These are phyloP conservation scores for Metschnikowia gruessii DNA, from an alignment of 805 yeast genomes.

Conservation along the genomic window DNA sequence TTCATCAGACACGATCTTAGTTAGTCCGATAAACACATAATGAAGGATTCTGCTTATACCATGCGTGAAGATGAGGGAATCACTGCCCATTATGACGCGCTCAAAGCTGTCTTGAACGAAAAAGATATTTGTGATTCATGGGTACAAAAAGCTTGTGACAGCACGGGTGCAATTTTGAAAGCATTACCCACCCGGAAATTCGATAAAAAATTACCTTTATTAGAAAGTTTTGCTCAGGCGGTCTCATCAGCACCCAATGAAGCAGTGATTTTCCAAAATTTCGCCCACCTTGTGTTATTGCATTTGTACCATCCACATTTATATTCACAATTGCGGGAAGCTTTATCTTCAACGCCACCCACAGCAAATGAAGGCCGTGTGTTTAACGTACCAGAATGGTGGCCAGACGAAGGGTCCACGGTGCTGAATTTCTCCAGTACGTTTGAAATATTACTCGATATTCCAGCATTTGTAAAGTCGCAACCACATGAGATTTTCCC, in stretches of 20 bases:
- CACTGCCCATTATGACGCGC: not conserved
- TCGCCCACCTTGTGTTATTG: constrained; percentile 10
- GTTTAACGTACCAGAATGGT: constrained; percentile 13
- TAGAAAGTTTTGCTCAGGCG: constrained; percentile 3
- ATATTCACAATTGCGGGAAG: constrained; percentile 3
- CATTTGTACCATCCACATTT: constrained; percentile 10
- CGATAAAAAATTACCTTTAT: not conserved
- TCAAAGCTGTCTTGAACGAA: not conserved
- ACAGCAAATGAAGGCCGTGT: not conserved
- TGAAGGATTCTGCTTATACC: not conserved
- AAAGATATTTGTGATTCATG: not conserved
- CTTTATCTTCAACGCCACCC: not conserved
- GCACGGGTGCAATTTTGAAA: not conserved
- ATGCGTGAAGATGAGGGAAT: not conserved
- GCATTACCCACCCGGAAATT: not conserved
- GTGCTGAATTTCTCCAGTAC: constrained; percentile 6
- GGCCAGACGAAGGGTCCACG: constrained; percentile 4
- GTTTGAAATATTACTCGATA: constrained; percentile 7
- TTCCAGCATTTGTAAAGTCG: constrained; percentile 2
- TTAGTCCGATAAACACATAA: not conserved
- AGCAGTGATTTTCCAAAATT: not conserved
- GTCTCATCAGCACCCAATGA: constrained; percentile 2
- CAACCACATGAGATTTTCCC: not conserved
- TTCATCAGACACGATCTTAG: too few species aligned
- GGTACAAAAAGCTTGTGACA: constrained; percentile 1